Evolutionary conservation across 1,139 yeast genomes (phyloP), one percentile per base, ranked within the genome.

Genomic region (Kodamaea derodonti): DNA sequence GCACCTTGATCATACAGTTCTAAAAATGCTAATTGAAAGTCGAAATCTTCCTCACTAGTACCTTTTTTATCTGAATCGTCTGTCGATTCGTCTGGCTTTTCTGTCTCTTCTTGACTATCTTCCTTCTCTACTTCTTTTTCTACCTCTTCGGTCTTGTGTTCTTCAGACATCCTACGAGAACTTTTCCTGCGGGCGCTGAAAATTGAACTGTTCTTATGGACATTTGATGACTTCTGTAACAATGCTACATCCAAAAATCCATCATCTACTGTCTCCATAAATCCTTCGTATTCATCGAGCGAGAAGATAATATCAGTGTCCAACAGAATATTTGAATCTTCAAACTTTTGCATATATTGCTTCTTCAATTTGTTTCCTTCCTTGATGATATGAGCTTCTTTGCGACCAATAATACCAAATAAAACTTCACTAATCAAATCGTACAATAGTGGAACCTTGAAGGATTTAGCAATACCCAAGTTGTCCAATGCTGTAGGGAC

Each of bases 401-500:
- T 79, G 40, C 79, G 67, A 2, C 85, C 84, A 41, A 84, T 69
- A 10, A 82, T 72, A 1, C 84, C 83, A 54, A 78, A 83, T 37
- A 84, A 58, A 0, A 80, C 79, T 48, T 84, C 94, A 36, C 77
- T 62, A 31, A 83, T 74, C 46, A 82, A 62, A 48, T 82, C 87
- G 50, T 80, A 81, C 24, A 84, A 59, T 37, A 83, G 58, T 1
- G 90, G 90, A 14, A 84, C 71, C 41, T 78, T 78, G 49, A 77
- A 81, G 40, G 75, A 69, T 45, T 80, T 79, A 2, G 87, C 72
- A 46, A 81, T 67, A 20, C 78, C 58, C 45, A 83, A 63, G 35
- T 79, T 68, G 43, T 83, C 88, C 36, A 81, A 64, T 0, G 84
- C 73, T 0, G 84, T 79, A 0, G 90, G 90, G 2, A 74, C 65